Evolutionary conservation across 306 rosid species (phyloP).

Genomic region (Senna siamea): DNA sequence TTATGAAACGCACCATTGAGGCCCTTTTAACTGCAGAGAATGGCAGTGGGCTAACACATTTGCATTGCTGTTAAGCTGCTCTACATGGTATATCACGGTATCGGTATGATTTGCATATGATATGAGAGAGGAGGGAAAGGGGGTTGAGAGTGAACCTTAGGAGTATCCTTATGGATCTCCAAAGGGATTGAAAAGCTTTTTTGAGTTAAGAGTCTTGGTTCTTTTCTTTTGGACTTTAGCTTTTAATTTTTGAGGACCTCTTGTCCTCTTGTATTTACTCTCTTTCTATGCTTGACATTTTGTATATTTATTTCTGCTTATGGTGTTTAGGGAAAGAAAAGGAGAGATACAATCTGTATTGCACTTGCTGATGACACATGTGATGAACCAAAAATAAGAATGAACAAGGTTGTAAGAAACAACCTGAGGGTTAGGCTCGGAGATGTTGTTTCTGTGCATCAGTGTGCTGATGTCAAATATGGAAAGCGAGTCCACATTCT

Average conservation of each 20-base stretch:
- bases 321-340: constrained; percentile 78
- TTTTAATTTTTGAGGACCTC: no score
- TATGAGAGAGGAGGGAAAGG: neutral
- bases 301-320: constrained; percentile 14
- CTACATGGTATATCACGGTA: no score
- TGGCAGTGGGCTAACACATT: neutral
- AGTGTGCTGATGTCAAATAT: constrained; percentile 89
- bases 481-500: constrained; percentile 95
- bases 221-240: no score
- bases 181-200: no score
- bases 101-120: neutral
- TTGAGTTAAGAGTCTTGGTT: no score
- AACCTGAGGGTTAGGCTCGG: constrained; percentile 97
- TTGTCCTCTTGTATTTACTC: neutral
- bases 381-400: constrained; percentile 87
- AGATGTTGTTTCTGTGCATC: constrained; percentile 94
- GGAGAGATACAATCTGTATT: constrained; percentile 88
- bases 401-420: constrained; percentile 94
- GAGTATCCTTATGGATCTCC: no score
- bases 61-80: neutral
- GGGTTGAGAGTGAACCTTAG: neutral
- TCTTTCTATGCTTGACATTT: neutral
- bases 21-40: neutral
- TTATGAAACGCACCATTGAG: neutral
- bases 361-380: constrained; percentile 91